Evolutionary conservation across 345 rosid species (phyloP), one percentile per base, ranked within the genome.

Genomic region (Lenwebbia sp.): DNA sequence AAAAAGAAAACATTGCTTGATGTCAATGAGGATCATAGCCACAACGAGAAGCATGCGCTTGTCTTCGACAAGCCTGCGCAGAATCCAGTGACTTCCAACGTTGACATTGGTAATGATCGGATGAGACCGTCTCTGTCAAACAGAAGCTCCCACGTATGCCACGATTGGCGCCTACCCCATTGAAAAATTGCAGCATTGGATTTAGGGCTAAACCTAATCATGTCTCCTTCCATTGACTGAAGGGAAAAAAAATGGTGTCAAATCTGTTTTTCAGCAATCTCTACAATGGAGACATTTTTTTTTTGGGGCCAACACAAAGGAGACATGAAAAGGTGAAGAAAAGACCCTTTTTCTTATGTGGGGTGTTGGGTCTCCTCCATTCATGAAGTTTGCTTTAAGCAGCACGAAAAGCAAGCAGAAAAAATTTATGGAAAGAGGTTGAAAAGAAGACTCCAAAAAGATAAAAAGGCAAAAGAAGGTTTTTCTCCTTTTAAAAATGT

Each of bases 301-400:
- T 47, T 47, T 47, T 47, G 50, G 50, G 11, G 10, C 10, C 10
- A 47, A 47, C 52, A 12, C 22, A 83, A 33, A 86, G 54, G 22
- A 53, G 21, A 53, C 54, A 53, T 41, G 60, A 8, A 65, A 30
- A 70, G 81, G 84, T 26, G 28, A 74, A 47, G 58, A 83, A 54
- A n/a, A 50, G 60, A 41, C 50, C n/a, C 78, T 75, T 28, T 85
- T 60, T 88, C 86, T 82, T 86, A 81, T 30, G 82, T 56, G 87
- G 86, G 82, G 89, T 87, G 86, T 86, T 87, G 78, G 88, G 85
- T 81, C 87, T 87, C 86, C 52, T 12, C 84, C 83, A 58, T 14
- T 75, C 51, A 47, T 82, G 89, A 58, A 87, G 85, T 86, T 86
- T 86, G 14, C 89, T 88, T 82, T 70, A 37, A 23, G 83, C 87